These are phyloP conservation scores for Aspergillus sparsus DNA, from an alignment of 495 filamentous ascomycete genomes.

Conservation along the genomic window DNA sequence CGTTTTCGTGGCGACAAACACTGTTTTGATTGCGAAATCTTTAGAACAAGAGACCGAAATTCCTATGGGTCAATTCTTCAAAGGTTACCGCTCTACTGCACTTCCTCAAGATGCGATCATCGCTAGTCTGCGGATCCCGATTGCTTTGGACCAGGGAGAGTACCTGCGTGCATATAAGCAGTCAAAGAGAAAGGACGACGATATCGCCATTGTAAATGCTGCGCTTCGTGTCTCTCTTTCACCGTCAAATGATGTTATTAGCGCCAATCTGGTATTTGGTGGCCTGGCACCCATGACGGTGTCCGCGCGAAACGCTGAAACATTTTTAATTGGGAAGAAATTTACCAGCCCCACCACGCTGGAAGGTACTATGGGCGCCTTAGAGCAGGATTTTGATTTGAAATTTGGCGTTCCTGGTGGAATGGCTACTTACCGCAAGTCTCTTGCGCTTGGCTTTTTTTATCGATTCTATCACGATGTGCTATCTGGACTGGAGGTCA, in stretches of 20 bases:
- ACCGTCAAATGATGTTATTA: conserved; percentile 63
- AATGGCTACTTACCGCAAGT: conserved; percentile 94
- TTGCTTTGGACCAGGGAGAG: conserved; percentile 57
- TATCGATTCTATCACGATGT: conserved; percentile 85
- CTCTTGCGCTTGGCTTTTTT: conserved; percentile 84
- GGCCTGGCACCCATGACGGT: conserved; percentile 89
- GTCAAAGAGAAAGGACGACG: conserved; percentile 92
- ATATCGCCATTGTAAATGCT: conserved; percentile 93
- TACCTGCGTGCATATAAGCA: conserved; percentile 85
- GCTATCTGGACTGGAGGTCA: conserved; percentile 51
- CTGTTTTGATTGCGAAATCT: conserved; percentile 75
- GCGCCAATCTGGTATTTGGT: conserved; percentile 79
- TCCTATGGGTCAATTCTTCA: conserved; percentile 92
- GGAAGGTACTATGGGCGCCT: conserved; percentile 81
- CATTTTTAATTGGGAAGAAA: conserved; percentile 71
- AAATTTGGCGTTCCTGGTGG: conserved; percentile 86
- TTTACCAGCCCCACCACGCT: conserved; percentile 79
- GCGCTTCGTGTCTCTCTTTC: conserved; percentile 72
- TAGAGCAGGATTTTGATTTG: conserved; percentile 85
- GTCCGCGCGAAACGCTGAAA: conserved; percentile 72
- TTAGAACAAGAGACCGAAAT: conserved; percentile 70
- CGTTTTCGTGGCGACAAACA: conserved; percentile 85
- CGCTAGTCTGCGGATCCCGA: conserved; percentile 79
- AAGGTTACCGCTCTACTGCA: conserved; percentile 83
- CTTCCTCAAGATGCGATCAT: conserved; percentile 82